phyloP scores from a whole-genome alignment of 2,329 filamentous ascomycete genomes.

The Rutstroemia sydowiana region DNA sequence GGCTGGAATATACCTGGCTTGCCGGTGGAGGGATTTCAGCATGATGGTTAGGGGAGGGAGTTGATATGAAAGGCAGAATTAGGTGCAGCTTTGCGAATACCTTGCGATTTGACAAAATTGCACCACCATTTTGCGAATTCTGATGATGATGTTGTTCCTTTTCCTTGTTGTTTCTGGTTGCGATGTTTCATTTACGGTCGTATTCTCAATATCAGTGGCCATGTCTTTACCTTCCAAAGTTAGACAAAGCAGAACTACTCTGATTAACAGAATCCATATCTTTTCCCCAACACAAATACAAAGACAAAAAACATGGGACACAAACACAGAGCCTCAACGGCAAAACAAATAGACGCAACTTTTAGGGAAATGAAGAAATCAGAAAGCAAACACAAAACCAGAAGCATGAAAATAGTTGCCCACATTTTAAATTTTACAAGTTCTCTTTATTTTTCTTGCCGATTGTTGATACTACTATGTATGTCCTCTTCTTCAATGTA shows the following conservation, averaged over 20 bases:
- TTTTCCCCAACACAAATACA: neutral
- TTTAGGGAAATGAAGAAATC: too few species aligned
- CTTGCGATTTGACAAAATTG: slow-evolving; percentile 29
- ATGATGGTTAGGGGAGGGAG: slow-evolving; percentile 29
- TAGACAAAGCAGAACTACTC: neutral
- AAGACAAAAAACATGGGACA: neutral
- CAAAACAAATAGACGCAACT: too few species aligned
- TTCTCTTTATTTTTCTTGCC: too few species aligned
- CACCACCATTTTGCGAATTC: slow-evolving; percentile 29
- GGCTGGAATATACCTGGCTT: slow-evolving; percentile 26
- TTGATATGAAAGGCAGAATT: slow-evolving; percentile 32
- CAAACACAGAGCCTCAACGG: neutral
- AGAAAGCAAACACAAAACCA: too few species aligned
- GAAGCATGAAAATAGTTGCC: too few species aligned
- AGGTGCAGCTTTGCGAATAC: slow-evolving; percentile 26
- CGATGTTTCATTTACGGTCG: slow-evolving; percentile 18
- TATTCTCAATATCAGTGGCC: slow-evolving; percentile 4
- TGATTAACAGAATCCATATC: slow-evolving; percentile 1
- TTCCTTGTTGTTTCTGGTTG: slow-evolving; percentile 28
- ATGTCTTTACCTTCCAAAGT: slow-evolving; percentile 4
- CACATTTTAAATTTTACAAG: too few species aligned
- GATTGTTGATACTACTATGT: too few species aligned
- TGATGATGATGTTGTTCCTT: slow-evolving; percentile 29
- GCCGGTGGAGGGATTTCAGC: slow-evolving; percentile 29
- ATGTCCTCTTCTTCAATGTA: too few species aligned